Evolutionary conservation across 139 green algal genomes (phyloP), one percentile per base, ranked within the genome.

Genomic region (Astrephomene gubernaculifera): DNA sequence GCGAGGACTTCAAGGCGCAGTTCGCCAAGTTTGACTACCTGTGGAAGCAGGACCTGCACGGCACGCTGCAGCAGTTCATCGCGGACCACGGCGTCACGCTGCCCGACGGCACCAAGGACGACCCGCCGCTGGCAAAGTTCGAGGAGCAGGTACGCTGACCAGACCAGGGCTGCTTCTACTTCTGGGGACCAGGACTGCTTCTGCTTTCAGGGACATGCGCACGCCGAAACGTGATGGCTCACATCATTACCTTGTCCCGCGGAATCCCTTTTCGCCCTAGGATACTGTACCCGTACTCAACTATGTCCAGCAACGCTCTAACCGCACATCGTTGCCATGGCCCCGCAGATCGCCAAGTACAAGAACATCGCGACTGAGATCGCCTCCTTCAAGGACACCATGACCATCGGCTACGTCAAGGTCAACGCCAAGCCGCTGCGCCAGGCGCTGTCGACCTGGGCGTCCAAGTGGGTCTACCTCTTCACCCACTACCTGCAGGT

Each of bases 351-450:
- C 39, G 57, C 73, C 35, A 89, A 89, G 69, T 91, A 95, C 90
- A 96, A 96, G 76, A 80, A 44, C 27, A 87, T 97, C n/a, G 85
- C 93, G 8, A 81, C 94, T 19, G 93, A 96, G 85, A 93, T 98
- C 44, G 71, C 88, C 17, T 82, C 71, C 7, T 90, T 98, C 73
- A 92, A 92, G 1, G 86, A 90, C 17, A 93, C 33, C 35, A 80
- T 82, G 53, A 92, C 70, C 7, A 90, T 98, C 25, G 96, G 94
- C 63, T 98, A 93, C 89, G 82, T 98, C 36, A 94, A 93, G 78
- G 88, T 98, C 36, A 95, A 97, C 87, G 93, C 94, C 61, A 95
- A 95, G 90, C 94, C 96, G 3, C 89, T 98, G 79, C 96, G 96
- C 83, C 89, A 92, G 63, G 90, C 87, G 45, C 87, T 94, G 43